Evolutionary conservation across 1,284 basidiomycete species (phyloP), one percentile per base, ranked within the genome.

Genomic region (Volvariella volvacea): DNA sequence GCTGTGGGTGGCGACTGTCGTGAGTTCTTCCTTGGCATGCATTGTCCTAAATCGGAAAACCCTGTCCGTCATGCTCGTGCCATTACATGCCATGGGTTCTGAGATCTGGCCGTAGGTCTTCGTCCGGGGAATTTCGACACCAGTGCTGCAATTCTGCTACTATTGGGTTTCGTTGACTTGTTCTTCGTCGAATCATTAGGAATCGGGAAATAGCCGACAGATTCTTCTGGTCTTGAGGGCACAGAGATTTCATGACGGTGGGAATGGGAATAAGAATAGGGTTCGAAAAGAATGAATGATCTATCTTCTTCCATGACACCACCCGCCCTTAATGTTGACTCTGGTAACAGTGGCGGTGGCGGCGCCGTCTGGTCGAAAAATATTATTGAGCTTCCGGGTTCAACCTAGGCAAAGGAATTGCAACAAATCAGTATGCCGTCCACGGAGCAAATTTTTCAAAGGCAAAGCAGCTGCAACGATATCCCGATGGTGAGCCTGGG

Each of bases 191-290:
- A 6, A 36, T 15, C n/a, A 8, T 20, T 37, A 6, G 54, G 55
- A 28, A 59, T 52, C 3, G 62, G 60, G 49, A 63, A 62, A 32
- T 40, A 52, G 17, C 54, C 56, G 19, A 63, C 54, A 28, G 55
- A 53, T 9, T 63, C 53, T n/a, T 51, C 48, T 39, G 54, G 52
- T 28, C 54, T 45, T 16, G 56, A 46, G 46, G 41, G 30, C 56
- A 50, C 38, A 46, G 45, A 14, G 53, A 46, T 42, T 58, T 56
- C 34, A 36, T 36, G 34, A 36, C 7, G n/a, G 15, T 36, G 15
- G 4, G 19, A n/a, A n/a, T 16, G 8, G 34, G 34, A 20, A 36
- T 36, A 36, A 7, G 19, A n/a, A n/a, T 16, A 15, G 34, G 34
- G 34, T 36, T 36, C 25, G 28, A 58, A 43, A 31, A 52, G 41